Evolutionary conservation across 2,329 filamentous ascomycete species (phyloP).

Genomic region (Ascochyta clinopodiicola): DNA sequence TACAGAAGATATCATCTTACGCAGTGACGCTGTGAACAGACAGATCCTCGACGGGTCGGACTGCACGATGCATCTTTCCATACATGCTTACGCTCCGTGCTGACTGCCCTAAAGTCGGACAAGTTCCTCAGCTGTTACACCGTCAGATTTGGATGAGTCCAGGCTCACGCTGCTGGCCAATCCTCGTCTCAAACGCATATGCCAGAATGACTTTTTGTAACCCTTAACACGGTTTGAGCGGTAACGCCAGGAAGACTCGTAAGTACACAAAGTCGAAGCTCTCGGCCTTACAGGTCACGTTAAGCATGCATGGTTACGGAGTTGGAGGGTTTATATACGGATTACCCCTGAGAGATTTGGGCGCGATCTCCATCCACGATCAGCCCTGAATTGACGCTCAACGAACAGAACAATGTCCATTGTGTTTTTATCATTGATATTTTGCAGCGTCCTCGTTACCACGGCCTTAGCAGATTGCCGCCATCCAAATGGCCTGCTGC

Average conservation of each 20-base stretch:
- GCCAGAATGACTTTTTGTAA: background rate
- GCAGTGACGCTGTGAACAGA: background rate
- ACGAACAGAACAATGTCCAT: background rate
- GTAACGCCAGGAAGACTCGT: background rate
- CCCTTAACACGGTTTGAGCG: background rate
- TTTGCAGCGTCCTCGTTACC: background rate
- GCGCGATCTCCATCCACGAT: background rate
- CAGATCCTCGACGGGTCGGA: background rate
- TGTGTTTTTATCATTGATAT: background rate
- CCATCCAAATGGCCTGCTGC: constrained; percentile 9
- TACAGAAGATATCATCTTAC: background rate
- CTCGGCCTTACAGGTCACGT: background rate
- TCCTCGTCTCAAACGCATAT: background rate
- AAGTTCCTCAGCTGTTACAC: background rate
- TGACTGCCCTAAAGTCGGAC: background rate
- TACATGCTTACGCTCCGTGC: background rate
- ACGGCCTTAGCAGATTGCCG: background rate
- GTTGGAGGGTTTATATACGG: background rate
- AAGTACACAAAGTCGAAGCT: background rate
- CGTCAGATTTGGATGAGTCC: background rate
- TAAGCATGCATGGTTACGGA: background rate
- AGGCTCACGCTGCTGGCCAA: background rate
- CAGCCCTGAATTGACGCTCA: background rate
- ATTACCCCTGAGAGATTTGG: background rate
- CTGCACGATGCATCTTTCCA: background rate